Conservation (phyloP, 768 basidiomycete genomes). For the Termitomyces sp. region DNA sequence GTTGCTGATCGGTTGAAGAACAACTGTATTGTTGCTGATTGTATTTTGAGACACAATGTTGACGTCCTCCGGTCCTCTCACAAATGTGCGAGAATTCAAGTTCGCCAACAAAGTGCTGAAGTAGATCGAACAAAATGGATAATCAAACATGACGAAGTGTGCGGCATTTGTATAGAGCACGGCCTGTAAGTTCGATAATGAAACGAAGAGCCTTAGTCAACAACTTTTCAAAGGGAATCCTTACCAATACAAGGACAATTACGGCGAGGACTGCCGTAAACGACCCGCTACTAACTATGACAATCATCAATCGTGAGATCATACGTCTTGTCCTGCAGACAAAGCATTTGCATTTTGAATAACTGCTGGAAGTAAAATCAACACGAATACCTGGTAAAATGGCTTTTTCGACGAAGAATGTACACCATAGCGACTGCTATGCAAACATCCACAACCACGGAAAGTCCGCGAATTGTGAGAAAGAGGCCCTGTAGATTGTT, state of each 20-base stretch:
- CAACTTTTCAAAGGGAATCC: too few species aligned
- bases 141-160: not conserved
- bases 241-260: not conserved
- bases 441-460: not conserved
- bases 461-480: not conserved
- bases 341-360: too few species aligned
- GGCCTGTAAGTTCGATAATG: too few species aligned
- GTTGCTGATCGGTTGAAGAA: not conserved
- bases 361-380: too few species aligned
- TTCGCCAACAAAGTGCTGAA: slow-evolving; percentile 1
- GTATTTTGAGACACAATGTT: not conserved
- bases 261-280: not conserved
- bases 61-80: not conserved
- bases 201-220: too few species aligned
- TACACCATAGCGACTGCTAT: not conserved
- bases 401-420: not conserved
- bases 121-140: not conserved
- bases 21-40: not conserved
- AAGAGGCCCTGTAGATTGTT: not conserved
- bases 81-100: not conserved
- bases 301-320: not conserved
- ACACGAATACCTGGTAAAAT: too few species aligned
- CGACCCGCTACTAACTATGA: not conserved
- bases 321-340: too few species aligned
- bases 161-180: not conserved